Conservation (phyloP, 768 basidiomycete genomes). For the Lactarius evosmus region DNA sequence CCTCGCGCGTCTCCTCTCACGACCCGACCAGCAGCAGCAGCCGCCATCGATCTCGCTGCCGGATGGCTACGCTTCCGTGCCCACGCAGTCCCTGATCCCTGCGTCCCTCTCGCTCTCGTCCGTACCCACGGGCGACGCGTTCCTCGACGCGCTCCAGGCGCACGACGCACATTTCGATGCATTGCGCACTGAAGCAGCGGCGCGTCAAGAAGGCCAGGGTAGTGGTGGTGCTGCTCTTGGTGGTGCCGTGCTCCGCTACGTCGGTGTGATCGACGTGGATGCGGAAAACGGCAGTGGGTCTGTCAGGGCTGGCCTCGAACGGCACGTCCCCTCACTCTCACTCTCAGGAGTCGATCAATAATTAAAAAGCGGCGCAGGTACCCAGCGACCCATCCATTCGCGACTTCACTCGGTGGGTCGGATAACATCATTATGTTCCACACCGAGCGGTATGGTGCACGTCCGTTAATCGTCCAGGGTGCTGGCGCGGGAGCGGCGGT, state of each 20-base stretch:
- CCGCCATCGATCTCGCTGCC: slow-evolving; percentile 44
- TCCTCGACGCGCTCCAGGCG: slow-evolving; percentile 72
- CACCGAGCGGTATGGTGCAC: slow-evolving; percentile 82
- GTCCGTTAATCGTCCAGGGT: slow-evolving; percentile 92
- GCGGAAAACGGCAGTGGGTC: slow-evolving; percentile 48
- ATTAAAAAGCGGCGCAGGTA: slow-evolving; percentile 55
- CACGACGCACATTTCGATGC: slow-evolving; percentile 78
- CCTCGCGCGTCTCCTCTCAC: slow-evolving; percentile 74
- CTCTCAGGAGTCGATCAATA: neutral
- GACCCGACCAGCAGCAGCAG: slow-evolving; percentile 35
- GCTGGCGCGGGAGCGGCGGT: slow-evolving; percentile 97
- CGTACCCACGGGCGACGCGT: slow-evolving; percentile 67
- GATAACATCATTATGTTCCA: slow-evolving; percentile 99
- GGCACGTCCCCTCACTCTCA: slow-evolving; percentile 47
- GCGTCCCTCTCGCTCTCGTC: slow-evolving; percentile 57
- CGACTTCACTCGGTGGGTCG: slow-evolving; percentile 91
- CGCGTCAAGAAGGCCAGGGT: slow-evolving; percentile 41
- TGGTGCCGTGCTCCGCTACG: slow-evolving; percentile 84
- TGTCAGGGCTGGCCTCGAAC: slow-evolving; percentile 86
- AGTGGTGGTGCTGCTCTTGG: no score
- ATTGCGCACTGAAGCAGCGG: slow-evolving; percentile 80
- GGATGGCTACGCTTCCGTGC: slow-evolving; percentile 77
- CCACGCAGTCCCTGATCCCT: slow-evolving; percentile 85
- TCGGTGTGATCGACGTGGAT: slow-evolving; percentile 91
- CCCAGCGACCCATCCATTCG: slow-evolving; percentile 85